Conservation (phyloP, 768 basidiomycete species). For the Lepiota venenata region DNA sequence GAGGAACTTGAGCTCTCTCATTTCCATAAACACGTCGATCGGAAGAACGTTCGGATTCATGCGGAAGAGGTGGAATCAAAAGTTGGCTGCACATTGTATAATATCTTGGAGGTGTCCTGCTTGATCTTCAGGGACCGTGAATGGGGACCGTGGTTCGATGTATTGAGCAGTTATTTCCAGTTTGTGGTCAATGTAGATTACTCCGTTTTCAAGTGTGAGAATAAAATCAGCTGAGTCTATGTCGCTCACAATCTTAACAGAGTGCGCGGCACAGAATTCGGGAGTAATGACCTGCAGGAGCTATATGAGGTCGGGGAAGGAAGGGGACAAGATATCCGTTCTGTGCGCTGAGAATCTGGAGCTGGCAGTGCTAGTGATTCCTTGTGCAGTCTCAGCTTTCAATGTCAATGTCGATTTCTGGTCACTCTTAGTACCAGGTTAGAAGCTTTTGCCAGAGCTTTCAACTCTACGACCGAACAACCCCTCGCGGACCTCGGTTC, state of each 20-base stretch:
- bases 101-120: conserved; percentile 16
- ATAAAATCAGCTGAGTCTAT: conserved; percentile 15
- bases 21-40: conserved; percentile 25
- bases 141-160: conserved; percentile 19
- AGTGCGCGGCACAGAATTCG: conserved; percentile 9
- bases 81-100: conserved; percentile 19
- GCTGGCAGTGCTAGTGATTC: conserved; percentile 24
- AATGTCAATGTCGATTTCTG: conserved; percentile 14
- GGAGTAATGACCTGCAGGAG: conserved; percentile 21
- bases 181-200: conserved; percentile 21
- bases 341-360: conserved; percentile 22
- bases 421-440: too few species aligned
- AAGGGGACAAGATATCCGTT: conserved; percentile 21
- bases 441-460: too few species aligned
- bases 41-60: conserved; percentile 14
- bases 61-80: conserved; percentile 27
- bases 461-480: too few species aligned
- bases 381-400: conserved; percentile 28
- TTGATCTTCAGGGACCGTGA: conserved; percentile 13
- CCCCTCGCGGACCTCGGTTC: too few species aligned
- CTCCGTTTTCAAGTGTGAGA: conserved; percentile 16
- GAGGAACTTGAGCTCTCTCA: conserved; percentile 20
- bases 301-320: conserved; percentile 22
- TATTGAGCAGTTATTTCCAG: conserved; percentile 18
- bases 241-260: conserved; percentile 16